Evolutionary conservation across 345 rosid species (phyloP).

Genomic region (Eucalyptus fibrosa): DNA sequence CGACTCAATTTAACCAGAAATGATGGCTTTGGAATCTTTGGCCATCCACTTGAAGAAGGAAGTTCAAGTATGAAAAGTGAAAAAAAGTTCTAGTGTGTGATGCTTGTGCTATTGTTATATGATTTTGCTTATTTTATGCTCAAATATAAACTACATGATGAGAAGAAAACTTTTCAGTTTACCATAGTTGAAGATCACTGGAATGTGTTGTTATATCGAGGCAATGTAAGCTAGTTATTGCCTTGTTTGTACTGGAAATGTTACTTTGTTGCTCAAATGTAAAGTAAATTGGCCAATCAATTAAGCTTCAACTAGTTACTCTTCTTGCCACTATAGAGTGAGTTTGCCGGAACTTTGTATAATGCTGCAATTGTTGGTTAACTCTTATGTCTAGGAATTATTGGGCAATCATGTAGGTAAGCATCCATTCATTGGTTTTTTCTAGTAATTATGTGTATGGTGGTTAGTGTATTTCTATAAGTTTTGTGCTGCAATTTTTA

Average conservation of each 20-base stretch:
- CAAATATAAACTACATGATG: background rate
- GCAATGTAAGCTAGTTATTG: background rate
- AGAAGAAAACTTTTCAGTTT: too few species aligned
- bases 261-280: background rate
- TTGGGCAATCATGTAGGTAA: background rate
- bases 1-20: background rate
- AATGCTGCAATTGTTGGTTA: background rate
- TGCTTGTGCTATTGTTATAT: background rate
- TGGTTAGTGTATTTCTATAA: background rate
- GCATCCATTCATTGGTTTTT: background rate
- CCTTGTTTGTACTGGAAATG: background rate
- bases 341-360: too few species aligned
- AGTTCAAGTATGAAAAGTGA: background rate
- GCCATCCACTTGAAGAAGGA: background rate
- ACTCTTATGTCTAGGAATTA: background rate
- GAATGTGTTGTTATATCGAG: background rate
- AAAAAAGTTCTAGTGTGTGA: background rate
- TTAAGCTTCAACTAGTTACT: background rate
- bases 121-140: background rate
- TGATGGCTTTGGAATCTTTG: background rate
- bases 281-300: background rate
- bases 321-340: background rate
- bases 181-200: background rate
- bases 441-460: background rate
- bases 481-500: background rate